A percentile compares a stretch with the other conserved stretches of the same genome.
Conservation (phyloP, 1,284 basidiomycete species). For the Chalciporus sp. region DNA sequence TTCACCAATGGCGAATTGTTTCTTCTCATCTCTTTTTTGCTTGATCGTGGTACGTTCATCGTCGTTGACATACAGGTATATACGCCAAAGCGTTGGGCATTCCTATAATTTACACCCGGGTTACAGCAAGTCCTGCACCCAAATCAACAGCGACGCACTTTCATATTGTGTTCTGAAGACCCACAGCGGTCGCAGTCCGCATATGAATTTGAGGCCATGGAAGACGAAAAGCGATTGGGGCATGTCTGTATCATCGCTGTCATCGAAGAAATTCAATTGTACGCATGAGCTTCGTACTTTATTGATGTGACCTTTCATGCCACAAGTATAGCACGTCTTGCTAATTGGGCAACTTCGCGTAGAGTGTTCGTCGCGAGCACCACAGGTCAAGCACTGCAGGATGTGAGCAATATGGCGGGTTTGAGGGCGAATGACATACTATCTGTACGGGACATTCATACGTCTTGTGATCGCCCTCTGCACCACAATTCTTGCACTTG, state of each 20-base stretch:
- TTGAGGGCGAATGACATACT: conserved; percentile 43
- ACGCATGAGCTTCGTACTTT: conserved; percentile 44
- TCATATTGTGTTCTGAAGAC: conserved; percentile 65
- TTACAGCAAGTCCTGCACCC: neutral
- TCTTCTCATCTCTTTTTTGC: conserved; percentile 50
- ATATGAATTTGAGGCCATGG: conserved; percentile 33
- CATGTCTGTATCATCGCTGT: conserved; percentile 57
- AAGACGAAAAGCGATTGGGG: conserved; percentile 57
- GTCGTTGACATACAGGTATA: conserved; percentile 77
- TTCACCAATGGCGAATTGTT: conserved; percentile 53
- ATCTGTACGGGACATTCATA: conserved; percentile 66
- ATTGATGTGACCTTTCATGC: conserved; percentile 84
- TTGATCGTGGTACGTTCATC: conserved; percentile 56
- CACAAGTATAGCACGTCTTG: conserved; percentile 85
- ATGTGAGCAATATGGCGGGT: conserved; percentile 4
- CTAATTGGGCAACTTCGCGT: conserved; percentile 84
- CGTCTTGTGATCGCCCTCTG: conserved; percentile 66
- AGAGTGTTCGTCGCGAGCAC: conserved; percentile 81
- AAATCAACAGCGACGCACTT: conserved; percentile 47
- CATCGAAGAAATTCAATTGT: conserved; percentile 1
- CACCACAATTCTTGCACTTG: conserved; percentile 75
- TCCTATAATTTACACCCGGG: conserved; percentile 50
- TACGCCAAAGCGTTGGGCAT: conserved; percentile 87
- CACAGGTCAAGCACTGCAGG: conserved; percentile 83
- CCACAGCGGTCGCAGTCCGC: conserved; percentile 80